Percentiles rank a stretch among this genome's conserved stretches.
Evolutionary conservation across 108 stramenopile species (phyloP).

Genomic region (Fragilariopsis cylindrus): DNA sequence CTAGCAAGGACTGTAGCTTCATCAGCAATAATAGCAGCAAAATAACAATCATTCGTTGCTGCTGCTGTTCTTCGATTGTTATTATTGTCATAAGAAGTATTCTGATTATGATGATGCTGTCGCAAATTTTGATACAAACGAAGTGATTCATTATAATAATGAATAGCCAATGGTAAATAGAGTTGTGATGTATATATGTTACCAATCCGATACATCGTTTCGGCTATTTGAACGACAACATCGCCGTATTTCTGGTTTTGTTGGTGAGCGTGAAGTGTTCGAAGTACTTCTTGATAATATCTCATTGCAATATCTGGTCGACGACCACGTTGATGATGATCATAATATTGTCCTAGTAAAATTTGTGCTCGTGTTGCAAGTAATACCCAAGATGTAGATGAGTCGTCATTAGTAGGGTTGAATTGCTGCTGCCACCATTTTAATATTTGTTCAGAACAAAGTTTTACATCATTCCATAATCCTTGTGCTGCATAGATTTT

Average conservation of each 20-base stretch:
- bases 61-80: neutral
- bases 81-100: neutral
- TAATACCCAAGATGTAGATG: neutral
- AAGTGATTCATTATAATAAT: slow-evolving; percentile 6
- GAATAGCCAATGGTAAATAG: neutral
- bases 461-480: neutral
- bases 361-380: slow-evolving; percentile 3
- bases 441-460: neutral
- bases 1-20: slow-evolving; percentile 11
- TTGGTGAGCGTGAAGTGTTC: neutral
- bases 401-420: neutral
- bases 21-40: neutral
- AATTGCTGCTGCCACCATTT: neutral
- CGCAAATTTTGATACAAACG: neutral
- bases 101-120: neutral
- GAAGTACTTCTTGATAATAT: slow-evolving; percentile 7
- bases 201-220: slow-evolving; percentile 15
- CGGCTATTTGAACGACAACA: neutral
- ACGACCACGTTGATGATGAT: neutral
- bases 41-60: too few relatives aligned
- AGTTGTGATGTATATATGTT: neutral
- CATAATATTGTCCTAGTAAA: neutral
- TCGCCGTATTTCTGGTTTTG: neutral
- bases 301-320: slow-evolving; percentile 10
- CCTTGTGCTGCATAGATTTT: slow-evolving; percentile 16